Percentiles rank a stretch among this genome's conserved stretches.
phyloP scores from a whole-genome alignment of 2,329 filamentous ascomycete genomes.

The Mycosphaerella arachidis region DNA sequence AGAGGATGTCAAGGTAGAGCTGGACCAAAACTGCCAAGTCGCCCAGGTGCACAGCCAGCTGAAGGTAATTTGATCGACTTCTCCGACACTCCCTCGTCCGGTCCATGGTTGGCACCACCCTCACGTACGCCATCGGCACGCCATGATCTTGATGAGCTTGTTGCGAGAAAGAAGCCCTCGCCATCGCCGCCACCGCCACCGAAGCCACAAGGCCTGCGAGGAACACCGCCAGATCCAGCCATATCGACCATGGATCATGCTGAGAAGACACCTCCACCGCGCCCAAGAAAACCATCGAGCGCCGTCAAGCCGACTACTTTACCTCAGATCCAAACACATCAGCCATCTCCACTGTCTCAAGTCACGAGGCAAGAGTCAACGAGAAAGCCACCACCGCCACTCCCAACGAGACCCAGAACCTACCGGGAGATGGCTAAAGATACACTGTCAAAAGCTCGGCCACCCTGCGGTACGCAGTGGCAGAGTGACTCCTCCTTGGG shows the following conservation, averaged over 20 bases:
- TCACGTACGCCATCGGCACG: slow-evolving; percentile 1
- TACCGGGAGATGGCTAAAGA: slow-evolving; percentile 17
- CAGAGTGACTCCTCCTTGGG: slow-evolving; percentile 11
- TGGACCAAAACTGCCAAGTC: slow-evolving; percentile 35
- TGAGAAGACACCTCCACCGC: slow-evolving; percentile 32
- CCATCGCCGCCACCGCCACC: slow-evolving; percentile 32
- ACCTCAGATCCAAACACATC: slow-evolving; percentile 19
- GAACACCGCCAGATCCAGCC: slow-evolving; percentile 31
- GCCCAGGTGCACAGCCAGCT: slow-evolving; percentile 22
- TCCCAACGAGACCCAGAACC: slow-evolving; percentile 31
- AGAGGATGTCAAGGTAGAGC: slow-evolving; percentile 5
- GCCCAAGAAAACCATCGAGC: slow-evolving; percentile 34
- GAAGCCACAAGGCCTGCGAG: slow-evolving; percentile 38
- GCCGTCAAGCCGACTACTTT: slow-evolving; percentile 26
- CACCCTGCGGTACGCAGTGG: slow-evolving; percentile 15
- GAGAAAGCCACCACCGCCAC: slow-evolving; percentile 22
- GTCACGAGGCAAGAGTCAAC: slow-evolving; percentile 32
- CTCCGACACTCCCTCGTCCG: slow-evolving; percentile 35
- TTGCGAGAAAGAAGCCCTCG: slow-evolving; percentile 22
- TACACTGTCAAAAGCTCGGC: slow-evolving; percentile 19
- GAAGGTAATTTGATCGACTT: slow-evolving; percentile 46
- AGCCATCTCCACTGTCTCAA: slow-evolving; percentile 32
- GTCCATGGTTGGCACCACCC: slow-evolving; percentile 24
- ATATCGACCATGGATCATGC: slow-evolving; percentile 12
- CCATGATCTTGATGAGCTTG: slow-evolving; percentile 20